Evolutionary conservation across 2,329 filamentous ascomycete genomes (phyloP).

Genomic region (Xylaria sp.): DNA sequence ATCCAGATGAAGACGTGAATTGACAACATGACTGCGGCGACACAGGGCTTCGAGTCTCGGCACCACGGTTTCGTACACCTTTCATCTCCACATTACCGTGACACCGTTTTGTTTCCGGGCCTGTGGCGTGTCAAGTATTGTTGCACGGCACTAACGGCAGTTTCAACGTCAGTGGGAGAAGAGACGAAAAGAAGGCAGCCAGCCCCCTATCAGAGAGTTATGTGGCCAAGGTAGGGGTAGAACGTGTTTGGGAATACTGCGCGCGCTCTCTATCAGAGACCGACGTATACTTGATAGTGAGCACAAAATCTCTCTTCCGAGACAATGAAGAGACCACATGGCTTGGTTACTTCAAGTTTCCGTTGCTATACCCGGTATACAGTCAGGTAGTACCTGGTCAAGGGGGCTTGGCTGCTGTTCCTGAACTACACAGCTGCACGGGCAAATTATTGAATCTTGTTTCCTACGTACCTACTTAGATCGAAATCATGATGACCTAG

Average conservation of each 20-base stretch:
- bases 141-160: conserved; percentile 38
- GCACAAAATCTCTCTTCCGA: conserved; percentile 40
- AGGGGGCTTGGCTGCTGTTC: conserved; percentile 31
- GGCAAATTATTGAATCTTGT: conserved; percentile 34
- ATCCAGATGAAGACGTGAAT: conserved; percentile 34
- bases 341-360: conserved; percentile 45
- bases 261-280: conserved; percentile 4
- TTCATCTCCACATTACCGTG: conserved; percentile 40
- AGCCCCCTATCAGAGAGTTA: conserved; percentile 33
- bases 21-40: conserved; percentile 23
- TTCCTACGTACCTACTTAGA: conserved; percentile 14
- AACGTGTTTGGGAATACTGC: background rate
- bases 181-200: conserved; percentile 16
- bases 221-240: conserved; percentile 31
- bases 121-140: conserved; percentile 33
- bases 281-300: background rate
- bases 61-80: conserved; percentile 26
- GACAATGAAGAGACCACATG: conserved; percentile 44
- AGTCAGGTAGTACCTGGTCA: conserved; percentile 22
- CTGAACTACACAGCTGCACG: conserved; percentile 34
- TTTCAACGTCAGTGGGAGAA: conserved; percentile 31
- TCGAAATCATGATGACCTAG: conserved; percentile 21
- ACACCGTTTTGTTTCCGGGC: conserved; percentile 39
- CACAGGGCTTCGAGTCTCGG: conserved; percentile 34
- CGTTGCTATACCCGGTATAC: conserved; percentile 14